These are phyloP conservation scores for Cercis canadensis DNA, from an alignment of 306 rosid species.

Conservation along the genomic window DNA sequence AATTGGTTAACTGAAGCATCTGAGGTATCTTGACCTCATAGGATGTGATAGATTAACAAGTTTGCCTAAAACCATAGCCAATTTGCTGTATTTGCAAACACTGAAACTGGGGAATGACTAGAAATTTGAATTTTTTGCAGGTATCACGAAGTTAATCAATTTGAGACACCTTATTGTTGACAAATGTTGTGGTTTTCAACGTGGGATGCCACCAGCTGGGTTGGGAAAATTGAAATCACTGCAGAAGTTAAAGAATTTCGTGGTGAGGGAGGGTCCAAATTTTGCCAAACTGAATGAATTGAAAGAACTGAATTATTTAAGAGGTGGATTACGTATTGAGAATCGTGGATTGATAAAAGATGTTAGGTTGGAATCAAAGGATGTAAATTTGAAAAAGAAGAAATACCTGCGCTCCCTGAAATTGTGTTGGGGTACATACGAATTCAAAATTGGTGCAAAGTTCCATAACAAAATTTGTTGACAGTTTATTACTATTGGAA, in stretches of 20 bases:
- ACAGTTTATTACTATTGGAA: too few relatives aligned
- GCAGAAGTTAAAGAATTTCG: too few relatives aligned
- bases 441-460: too few relatives aligned
- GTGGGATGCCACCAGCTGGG: background rate
- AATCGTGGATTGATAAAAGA: background rate
- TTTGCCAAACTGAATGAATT: background rate
- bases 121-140: background rate
- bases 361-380: background rate
- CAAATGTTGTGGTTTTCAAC: background rate
- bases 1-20: slow-evolving; percentile 4
- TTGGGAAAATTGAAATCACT: too few relatives aligned
- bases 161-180: slow-evolving; percentile 10
- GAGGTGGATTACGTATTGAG: background rate
- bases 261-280: too few relatives aligned
- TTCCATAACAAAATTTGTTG: too few relatives aligned
- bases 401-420: too few relatives aligned
- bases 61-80: background rate
- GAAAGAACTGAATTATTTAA: background rate
- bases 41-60: background rate
- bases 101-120: background rate
- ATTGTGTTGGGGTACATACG: too few relatives aligned
- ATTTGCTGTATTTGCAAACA: slow-evolving; percentile 17
- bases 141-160: background rate
- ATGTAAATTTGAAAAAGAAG: background rate
- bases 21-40: slow-evolving; percentile 29